Conservation (phyloP, 2,329 filamentous ascomycete species). For the Fusarium duplospermum region DNA sequence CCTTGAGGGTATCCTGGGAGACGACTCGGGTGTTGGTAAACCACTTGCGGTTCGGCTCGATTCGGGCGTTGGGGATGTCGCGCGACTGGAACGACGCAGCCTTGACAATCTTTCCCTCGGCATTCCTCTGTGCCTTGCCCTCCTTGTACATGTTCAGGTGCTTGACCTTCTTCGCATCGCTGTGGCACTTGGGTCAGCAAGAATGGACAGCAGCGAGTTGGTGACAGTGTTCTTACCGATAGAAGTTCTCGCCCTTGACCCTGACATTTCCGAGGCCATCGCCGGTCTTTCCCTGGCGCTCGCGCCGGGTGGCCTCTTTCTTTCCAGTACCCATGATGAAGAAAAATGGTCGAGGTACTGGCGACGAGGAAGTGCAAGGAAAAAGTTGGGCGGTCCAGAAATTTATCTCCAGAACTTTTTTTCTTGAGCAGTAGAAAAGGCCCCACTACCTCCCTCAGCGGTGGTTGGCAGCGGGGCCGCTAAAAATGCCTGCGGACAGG, state of each 20-base stretch:
- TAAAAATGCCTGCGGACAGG: constrained; percentile 12
- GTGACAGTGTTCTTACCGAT: constrained; percentile 67
- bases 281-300: constrained; percentile 84
- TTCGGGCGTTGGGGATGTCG: constrained; percentile 83
- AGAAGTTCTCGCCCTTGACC: constrained; percentile 98
- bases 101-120: constrained; percentile 84
- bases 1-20: constrained; percentile 85
- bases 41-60: constrained; percentile 98
- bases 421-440: constrained; percentile 35
- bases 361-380: constrained; percentile 30
- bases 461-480: constrained; percentile 40
- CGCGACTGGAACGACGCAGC: constrained; percentile 86
- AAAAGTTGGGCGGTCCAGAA: constrained; percentile 37
- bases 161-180: constrained; percentile 87
- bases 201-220: neutral
- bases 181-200: constrained; percentile 39
- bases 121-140: constrained; percentile 84
- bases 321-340: constrained; percentile 85
- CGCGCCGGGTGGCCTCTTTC: constrained; percentile 87
- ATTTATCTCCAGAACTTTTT: constrained; percentile 45
- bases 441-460: constrained; percentile 38
- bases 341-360: constrained; percentile 36
- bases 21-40: constrained; percentile 94
- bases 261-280: constrained; percentile 94
- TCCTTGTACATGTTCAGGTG: constrained; percentile 91